A percentile compares a stretch with the other conserved stretches of the same genome.
phyloP scores from a whole-genome alignment of 176 grass and related monocot genomes.

The Ampelocalamus luodianensis region DNA sequence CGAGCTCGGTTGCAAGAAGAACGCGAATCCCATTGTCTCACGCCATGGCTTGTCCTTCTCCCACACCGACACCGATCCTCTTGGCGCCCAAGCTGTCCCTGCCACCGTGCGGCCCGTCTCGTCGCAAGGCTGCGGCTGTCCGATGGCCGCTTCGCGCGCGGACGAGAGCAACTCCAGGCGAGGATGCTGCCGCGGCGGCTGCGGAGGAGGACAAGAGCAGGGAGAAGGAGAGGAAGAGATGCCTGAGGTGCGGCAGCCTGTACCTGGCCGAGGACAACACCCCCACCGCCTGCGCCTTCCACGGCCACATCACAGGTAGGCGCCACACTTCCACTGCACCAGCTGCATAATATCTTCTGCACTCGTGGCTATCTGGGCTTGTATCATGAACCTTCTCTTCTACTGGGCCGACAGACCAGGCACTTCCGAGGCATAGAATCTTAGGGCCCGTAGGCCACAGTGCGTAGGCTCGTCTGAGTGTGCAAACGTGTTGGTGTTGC shows the following conservation, averaged over 20 bases:
- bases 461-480: not conserved
- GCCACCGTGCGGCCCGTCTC: not conserved
- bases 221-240: constrained; percentile 42
- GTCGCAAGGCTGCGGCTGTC: not conserved
- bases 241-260: constrained; percentile 65
- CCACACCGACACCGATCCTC: not conserved
- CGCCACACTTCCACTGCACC: not conserved
- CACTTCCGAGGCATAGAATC: not conserved
- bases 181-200: not conserved
- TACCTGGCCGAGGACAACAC: constrained; percentile 72
- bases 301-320: constrained; percentile 77
- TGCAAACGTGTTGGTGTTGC: not conserved
- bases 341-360: constrained; percentile 3
- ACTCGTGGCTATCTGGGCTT: not conserved
- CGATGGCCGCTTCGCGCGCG: not conserved
- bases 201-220: not conserved
- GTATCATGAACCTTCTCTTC: too few relatives aligned
- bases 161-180: not conserved
- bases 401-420: too few relatives aligned
- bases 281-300: constrained; percentile 63
- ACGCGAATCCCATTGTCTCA: not conserved
- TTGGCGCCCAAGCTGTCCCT: not conserved
- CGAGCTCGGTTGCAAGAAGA: not conserved
- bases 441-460: not conserved
- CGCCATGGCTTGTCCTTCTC: not conserved